Conservation (phyloP, 768 basidiomycete genomes). For the Macrolepiota albuminosa region DNA sequence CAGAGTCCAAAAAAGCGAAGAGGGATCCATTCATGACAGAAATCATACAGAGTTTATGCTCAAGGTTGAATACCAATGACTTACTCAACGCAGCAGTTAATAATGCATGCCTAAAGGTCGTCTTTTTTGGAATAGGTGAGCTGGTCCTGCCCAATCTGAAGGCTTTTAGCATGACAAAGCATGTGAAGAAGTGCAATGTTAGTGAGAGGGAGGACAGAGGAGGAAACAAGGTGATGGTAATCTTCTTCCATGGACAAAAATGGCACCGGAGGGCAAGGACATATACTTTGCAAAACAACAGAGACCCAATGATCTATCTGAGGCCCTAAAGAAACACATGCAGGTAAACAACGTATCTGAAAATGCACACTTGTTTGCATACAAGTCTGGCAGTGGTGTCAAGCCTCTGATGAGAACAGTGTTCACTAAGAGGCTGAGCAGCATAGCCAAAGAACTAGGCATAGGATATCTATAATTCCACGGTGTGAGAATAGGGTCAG, state of each 20-base stretch:
- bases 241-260: conserved; percentile 15
- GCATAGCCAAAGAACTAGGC: conserved; percentile 1
- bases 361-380: conserved; percentile 8
- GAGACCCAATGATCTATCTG: conserved; percentile 6
- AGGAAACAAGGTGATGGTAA: conserved; percentile 7
- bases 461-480: conserved; percentile 16
- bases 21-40: conserved; percentile 21
- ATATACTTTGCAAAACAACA: conserved; percentile 13
- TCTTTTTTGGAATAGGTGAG: conserved; percentile 15
- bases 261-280: conserved; percentile 10
- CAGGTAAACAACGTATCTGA: conserved; percentile 7
- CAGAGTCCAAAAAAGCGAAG: conserved; percentile 21
- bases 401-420: conserved; percentile 17
- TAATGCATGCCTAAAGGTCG: conserved; percentile 15
- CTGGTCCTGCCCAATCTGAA: conserved; percentile 3
- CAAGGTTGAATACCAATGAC: conserved; percentile 1
- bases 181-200: conserved; percentile 15
- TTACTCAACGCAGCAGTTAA: conserved; percentile 14
- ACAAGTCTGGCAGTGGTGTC: neutral
- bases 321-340: conserved; percentile 1
- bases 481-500: conserved; percentile 23
- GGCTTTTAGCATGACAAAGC: conserved; percentile 9
- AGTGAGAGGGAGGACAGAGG: neutral
- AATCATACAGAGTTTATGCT: neutral
- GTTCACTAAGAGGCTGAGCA: conserved; percentile 14